These are phyloP conservation scores for Nadsonia fulvescens DNA, from an alignment of 805 yeast species.

Conservation along the genomic window DNA sequence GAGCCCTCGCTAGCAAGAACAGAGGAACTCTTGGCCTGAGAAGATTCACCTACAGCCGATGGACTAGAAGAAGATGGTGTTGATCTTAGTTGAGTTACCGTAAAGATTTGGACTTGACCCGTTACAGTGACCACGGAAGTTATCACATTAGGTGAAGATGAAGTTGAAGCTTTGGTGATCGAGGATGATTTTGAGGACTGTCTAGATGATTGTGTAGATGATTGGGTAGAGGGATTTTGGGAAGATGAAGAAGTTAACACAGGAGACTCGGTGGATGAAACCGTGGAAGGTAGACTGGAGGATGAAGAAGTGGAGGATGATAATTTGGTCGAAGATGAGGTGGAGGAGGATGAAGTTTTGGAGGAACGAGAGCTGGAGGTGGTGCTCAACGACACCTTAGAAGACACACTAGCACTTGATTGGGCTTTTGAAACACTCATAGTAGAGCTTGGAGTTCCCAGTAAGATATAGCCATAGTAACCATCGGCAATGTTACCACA, in stretches of 20 bases:
- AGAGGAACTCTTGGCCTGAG: constrained; percentile 1
- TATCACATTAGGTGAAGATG: constrained; percentile 6
- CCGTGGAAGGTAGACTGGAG: constrained; percentile 9
- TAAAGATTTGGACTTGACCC: constrained; percentile 11
- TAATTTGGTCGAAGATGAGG: constrained; percentile 10
- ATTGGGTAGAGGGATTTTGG: too few species aligned
- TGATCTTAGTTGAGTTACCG: constrained; percentile 9
- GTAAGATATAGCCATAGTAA: constrained; percentile 34
- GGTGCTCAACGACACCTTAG: constrained; percentile 5
- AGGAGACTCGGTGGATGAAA: constrained; percentile 8
- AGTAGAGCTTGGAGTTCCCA: constrained; percentile 21
- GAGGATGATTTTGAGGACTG: constrained; percentile 8
- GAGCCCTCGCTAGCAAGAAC: constrained; percentile 11
- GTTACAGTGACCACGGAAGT: constrained; percentile 15
- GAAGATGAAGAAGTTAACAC: constrained; percentile 9
- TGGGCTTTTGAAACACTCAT: constrained; percentile 9
- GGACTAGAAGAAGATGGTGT: constrained; percentile 5
- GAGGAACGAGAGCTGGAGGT: constrained; percentile 3
- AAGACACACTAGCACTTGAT: too few species aligned
- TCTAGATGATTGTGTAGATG: too few species aligned
- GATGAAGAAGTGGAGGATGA: constrained; percentile 11
- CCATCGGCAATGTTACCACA: constrained; percentile 27
- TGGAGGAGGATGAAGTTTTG: constrained; percentile 2
- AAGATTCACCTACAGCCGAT: constrained; percentile 6
- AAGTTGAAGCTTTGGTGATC: constrained; percentile 5